Percentiles rank a stretch among this genome's conserved stretches.
phyloP scores from a whole-genome alignment of 2,329 filamentous ascomycete genomes.

The Hypoxylon sp. region DNA sequence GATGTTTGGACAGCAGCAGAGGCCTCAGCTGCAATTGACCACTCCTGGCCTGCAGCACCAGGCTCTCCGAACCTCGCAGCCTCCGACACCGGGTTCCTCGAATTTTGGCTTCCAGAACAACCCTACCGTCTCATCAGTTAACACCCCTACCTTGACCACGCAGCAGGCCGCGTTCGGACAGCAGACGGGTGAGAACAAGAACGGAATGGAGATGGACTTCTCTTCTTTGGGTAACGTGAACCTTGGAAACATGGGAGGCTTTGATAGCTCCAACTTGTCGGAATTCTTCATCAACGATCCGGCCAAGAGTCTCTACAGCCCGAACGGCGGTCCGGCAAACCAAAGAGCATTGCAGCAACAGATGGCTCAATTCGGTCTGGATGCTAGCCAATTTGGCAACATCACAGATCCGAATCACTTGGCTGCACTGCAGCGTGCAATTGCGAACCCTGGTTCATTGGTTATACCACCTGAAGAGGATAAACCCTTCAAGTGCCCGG shows the following conservation, averaged over 20 bases:
- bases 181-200: conserved; percentile 75
- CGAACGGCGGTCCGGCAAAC: conserved; percentile 78
- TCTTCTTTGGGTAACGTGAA: conserved; percentile 72
- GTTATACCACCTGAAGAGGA: conserved; percentile 86
- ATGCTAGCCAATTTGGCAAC: conserved; percentile 80
- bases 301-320: conserved; percentile 92
- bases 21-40: conserved; percentile 84
- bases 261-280: conserved; percentile 65
- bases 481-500: conserved; percentile 97
- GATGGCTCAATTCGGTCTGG: conserved; percentile 80
- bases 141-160: conserved; percentile 90
- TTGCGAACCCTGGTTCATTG: conserved; percentile 66
- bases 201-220: conserved; percentile 81
- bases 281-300: conserved; percentile 88
- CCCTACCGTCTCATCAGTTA: conserved; percentile 96
- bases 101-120: conserved; percentile 89
- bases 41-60: conserved; percentile 82
- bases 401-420: conserved; percentile 79
- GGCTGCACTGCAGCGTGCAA: conserved; percentile 66
- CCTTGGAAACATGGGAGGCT: conserved; percentile 69
- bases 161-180: conserved; percentile 72
- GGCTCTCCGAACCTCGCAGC: conserved; percentile 86
- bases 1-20: conserved; percentile 74
- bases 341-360: conserved; percentile 77
- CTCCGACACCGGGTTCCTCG: conserved; percentile 84